Conservation (phyloP, 805 yeast genomes). For the Candida glaebosa region DNA sequence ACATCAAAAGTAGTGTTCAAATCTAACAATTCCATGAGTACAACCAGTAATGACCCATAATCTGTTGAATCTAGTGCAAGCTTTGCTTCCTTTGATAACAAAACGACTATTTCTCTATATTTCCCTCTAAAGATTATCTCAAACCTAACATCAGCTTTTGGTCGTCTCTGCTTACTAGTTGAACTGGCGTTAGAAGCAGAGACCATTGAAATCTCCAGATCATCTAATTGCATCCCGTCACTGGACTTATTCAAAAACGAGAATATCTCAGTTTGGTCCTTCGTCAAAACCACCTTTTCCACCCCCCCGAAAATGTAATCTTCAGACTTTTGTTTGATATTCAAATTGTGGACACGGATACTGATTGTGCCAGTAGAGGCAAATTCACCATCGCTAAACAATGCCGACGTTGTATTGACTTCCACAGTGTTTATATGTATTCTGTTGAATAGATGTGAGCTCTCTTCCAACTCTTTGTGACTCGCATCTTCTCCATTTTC, state of each 20-base stretch:
- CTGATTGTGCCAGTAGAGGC: conserved; percentile 25
- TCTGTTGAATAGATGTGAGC: conserved; percentile 30
- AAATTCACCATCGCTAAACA: conserved; percentile 40
- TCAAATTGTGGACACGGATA: conserved; percentile 23
- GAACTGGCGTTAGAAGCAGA: conserved; percentile 4
- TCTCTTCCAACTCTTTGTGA: conserved; percentile 10
- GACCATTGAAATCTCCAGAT: conserved; percentile 17
- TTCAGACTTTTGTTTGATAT: conserved; percentile 42
- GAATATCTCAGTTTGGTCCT: conserved; percentile 2
- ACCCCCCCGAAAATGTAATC: conserved; percentile 48
- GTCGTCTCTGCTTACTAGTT: background rate
- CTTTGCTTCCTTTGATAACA: conserved; percentile 10
- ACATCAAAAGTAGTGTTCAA: background rate
- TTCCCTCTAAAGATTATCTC: conserved; percentile 34
- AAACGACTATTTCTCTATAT: conserved; percentile 10
- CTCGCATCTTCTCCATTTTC: conserved; percentile 12
- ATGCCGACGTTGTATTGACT: conserved; percentile 46
- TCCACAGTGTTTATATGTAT: conserved; percentile 35
- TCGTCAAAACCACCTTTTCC: conserved; percentile 20
- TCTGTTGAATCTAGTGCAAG: conserved; percentile 8
- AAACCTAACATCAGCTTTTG: conserved; percentile 50
- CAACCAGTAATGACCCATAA: background rate
- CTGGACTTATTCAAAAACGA: background rate
- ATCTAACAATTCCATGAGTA: background rate
- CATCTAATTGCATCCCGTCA: background rate